Conservation (phyloP, 2,329 filamentous ascomycete species). For the Stagonosporopsis tanaceti region DNA sequence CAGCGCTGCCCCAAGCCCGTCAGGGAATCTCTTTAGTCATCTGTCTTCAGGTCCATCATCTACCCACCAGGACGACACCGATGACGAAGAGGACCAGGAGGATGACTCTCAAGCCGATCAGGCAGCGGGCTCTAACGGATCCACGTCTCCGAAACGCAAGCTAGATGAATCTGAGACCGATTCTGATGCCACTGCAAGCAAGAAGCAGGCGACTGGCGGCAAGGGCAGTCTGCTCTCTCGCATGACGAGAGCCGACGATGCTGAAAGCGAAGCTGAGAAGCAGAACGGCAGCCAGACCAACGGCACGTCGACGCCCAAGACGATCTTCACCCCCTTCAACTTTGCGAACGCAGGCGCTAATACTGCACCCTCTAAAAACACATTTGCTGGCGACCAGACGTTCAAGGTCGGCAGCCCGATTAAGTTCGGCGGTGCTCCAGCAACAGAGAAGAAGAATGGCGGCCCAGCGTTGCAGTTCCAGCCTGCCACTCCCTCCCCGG, state of each 20-base stretch:
- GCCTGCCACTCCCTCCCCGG: slow-evolving; percentile 35
- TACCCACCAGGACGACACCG: slow-evolving; percentile 41
- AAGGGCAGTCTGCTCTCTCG: slow-evolving; percentile 39
- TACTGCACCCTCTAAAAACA: slow-evolving; percentile 38
- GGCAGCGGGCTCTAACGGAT: slow-evolving; percentile 22
- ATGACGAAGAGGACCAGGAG: slow-evolving; percentile 28
- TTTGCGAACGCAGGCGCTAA: slow-evolving; percentile 39
- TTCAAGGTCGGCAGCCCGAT: slow-evolving; percentile 48
- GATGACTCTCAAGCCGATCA: slow-evolving; percentile 20
- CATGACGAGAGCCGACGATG: slow-evolving; percentile 35
- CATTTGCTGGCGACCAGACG: slow-evolving; percentile 47
- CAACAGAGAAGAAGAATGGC: slow-evolving; percentile 33
- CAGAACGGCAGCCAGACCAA: slow-evolving; percentile 35
- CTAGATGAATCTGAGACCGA: slow-evolving; percentile 35
- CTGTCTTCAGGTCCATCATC: slow-evolving; percentile 45
- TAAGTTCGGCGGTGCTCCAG: slow-evolving; percentile 41
- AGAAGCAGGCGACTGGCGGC: slow-evolving; percentile 26
- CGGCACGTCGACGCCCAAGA: slow-evolving; percentile 40
- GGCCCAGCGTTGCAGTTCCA: slow-evolving; percentile 38
- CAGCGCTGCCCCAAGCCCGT: slow-evolving; percentile 29
- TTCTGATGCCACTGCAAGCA: slow-evolving; percentile 35
- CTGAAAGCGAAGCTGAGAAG: slow-evolving; percentile 34
- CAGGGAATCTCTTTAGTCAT: slow-evolving; percentile 45
- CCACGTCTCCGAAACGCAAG: slow-evolving; percentile 36
- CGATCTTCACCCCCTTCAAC: slow-evolving; percentile 39